Percentiles rank a stretch among this genome's conserved stretches.
Evolutionary conservation across 1,139 yeast species (phyloP).

Genomic region (Protomyces macrosporus): DNA sequence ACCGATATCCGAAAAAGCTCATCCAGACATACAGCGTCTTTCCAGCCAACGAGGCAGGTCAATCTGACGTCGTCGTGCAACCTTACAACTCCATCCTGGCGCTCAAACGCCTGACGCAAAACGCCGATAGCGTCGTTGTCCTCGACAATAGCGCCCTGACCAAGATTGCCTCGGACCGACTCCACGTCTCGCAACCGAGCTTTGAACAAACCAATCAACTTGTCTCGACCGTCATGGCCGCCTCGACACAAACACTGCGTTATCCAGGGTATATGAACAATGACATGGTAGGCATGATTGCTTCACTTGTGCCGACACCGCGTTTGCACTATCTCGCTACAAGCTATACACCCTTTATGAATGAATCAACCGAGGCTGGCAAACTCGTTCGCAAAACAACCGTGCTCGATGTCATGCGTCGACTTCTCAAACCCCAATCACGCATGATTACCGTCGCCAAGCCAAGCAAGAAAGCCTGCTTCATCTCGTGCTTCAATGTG

Average conservation of each 20-base stretch:
- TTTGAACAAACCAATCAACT: conserved; percentile 77
- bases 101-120: conserved; percentile 70
- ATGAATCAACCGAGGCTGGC: conserved; percentile 54
- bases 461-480: conserved; percentile 44
- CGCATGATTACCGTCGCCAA: conserved; percentile 57
- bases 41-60: conserved; percentile 60
- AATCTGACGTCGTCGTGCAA: conserved; percentile 93
- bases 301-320: conserved; percentile 83
- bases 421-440: conserved; percentile 70
- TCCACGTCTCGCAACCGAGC: conserved; percentile 45
- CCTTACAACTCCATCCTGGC: conserved; percentile 89
- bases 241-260: conserved; percentile 78
- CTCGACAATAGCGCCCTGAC: conserved; percentile 85
- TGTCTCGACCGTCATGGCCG: conserved; percentile 72
- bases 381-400: conserved; percentile 64
- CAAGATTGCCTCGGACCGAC: conserved; percentile 55
- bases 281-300: conserved; percentile 73
- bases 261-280: conserved; percentile 91
- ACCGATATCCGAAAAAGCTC: conserved; percentile 75
- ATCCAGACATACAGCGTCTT: conserved; percentile 82
- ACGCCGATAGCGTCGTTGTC: conserved; percentile 79
- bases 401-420: conserved; percentile 79
- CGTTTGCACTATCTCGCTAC: conserved; percentile 81
- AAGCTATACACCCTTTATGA: conserved; percentile 79
- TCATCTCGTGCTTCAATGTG: conserved; percentile 68